A percentile compares a stretch with the other conserved stretches of the same genome.
These are phyloP conservation scores for Lactarius hengduanensis DNA, from an alignment of 768 basidiomycete species.

Conservation along the genomic window DNA sequence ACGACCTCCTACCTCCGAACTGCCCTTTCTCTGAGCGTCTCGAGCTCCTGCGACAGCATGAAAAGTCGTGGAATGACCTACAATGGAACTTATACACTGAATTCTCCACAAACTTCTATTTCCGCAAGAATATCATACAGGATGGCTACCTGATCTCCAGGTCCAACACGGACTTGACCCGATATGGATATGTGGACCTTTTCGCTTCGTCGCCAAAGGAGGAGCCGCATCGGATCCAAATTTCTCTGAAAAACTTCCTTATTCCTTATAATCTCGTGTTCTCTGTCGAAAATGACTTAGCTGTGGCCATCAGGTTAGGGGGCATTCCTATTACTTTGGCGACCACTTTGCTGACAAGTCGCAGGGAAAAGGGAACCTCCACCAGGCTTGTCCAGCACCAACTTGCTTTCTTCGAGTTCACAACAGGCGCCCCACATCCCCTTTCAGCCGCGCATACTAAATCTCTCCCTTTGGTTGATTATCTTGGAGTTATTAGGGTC, in stretches of 20 bases:
- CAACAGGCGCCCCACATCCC: conserved; percentile 5
- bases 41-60: conserved; percentile 14
- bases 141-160: conserved; percentile 11
- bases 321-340: not conserved
- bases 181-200: conserved; percentile 10
- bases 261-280: not conserved
- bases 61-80: conserved; percentile 16
- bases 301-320: conserved; percentile 1
- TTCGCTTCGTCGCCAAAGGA: not conserved
- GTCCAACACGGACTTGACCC: not conserved
- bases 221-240: conserved; percentile 6
- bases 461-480: not conserved
- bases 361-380: not conserved
- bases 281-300: conserved; percentile 8
- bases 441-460: not conserved
- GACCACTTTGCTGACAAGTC: not conserved
- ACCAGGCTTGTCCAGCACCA: too few species aligned
- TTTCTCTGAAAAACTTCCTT: not conserved
- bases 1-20: conserved; percentile 11
- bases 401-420: conserved; percentile 1
- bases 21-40: conserved; percentile 18
- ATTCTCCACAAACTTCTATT: not conserved
- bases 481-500: not conserved
- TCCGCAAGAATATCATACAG: not conserved
- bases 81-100: conserved; percentile 5